These are phyloP conservation scores for Rhizopus sp. DNA, from an alignment of 371 early-diverging fungal species.

Conservation along the genomic window DNA sequence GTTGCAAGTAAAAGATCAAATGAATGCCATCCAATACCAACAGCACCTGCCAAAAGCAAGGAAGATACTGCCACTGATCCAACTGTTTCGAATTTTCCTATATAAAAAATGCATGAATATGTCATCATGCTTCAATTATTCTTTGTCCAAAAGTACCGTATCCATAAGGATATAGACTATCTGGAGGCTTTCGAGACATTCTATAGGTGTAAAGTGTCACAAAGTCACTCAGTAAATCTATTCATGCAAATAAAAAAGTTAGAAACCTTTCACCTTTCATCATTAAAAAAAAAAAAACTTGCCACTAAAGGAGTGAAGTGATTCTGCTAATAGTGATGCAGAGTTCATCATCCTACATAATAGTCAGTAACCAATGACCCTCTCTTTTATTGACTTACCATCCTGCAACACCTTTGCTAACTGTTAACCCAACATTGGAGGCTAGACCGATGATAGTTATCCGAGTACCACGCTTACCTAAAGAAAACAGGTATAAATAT, in stretches of 20 bases:
- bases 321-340: slow-evolving; percentile 71
- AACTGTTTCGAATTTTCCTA: slow-evolving; percentile 71
- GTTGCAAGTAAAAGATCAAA: slow-evolving; percentile 49
- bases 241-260: not conserved
- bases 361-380: not conserved
- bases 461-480: slow-evolving; percentile 57
- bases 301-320: slow-evolving; percentile 68
- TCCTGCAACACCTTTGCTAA: slow-evolving; percentile 70
- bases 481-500: not conserved
- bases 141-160: slow-evolving; percentile 48
- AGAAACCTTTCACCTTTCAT: too few relatives aligned
- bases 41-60: slow-evolving; percentile 60
- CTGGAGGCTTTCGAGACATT: slow-evolving; percentile 64
- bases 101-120: not conserved
- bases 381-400: slow-evolving; percentile 32
- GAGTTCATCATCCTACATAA: slow-evolving; percentile 61
- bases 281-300: slow-evolving; percentile 1
- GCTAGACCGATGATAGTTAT: slow-evolving; percentile 68
- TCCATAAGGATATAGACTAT: slow-evolving; percentile 63
- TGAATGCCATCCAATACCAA: slow-evolving; percentile 70
- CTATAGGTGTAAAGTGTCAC: slow-evolving; percentile 72
- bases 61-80: slow-evolving; percentile 70
- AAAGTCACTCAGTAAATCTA: slow-evolving; percentile 69
- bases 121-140: not conserved
- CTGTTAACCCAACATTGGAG: slow-evolving; percentile 64